Base-by-base conservation (phyloP, 78 protist species). In the Pigoraptor vietnamica region DNA sequence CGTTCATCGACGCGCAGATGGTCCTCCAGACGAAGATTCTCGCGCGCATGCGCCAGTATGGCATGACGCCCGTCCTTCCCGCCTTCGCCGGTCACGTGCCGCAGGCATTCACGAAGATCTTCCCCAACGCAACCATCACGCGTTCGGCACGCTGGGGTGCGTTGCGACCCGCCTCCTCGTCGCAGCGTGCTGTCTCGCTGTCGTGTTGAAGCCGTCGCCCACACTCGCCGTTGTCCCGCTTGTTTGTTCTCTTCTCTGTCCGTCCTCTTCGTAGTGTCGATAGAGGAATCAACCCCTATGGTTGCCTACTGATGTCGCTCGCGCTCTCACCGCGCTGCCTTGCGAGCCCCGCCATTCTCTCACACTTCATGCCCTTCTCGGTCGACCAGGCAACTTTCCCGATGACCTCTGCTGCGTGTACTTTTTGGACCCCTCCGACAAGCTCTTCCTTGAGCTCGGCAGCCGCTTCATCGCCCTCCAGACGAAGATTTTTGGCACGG, bases 81-180 rank as follows among this genome's bases (percentile, higher is more conserved):
- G 90, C 92, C 39, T 95, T 95, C 38, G 92, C 95, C 21, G 96
- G 96, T 21, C 95, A 95, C 93, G 94, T 95, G 40, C 96, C 96
- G 1, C 34, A 0, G 34, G 93, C 90, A 0, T 1, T 93, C 37
- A 21, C 34, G 38, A 14, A 23, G 24, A 2, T 36, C 35, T 91
- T 24, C 56, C 93, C 93, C 25, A 37, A 87, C 55, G 95, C 90
- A 29, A 87, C 2, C 40, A 0, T 92, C 39, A 91, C 96, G 39
- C 79, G 39, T 2, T 89, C 91, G n/a, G 32, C 81, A 1, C 48
- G 37, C 34, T 94, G 95, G 96, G 23, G 82, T 36, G 87, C 33
- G 34, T 37, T 88, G 33, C 67, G n/a, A n/a, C n/a, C n/a, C n/a
- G n/a, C n/a, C n/a, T n/a, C n/a, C n/a, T n/a, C n/a, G n/a, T n/a